Percentiles rank a stretch among this genome's conserved stretches.
Evolutionary conservation across 805 yeast genomes (phyloP).

Genomic region (Candida maris): DNA sequence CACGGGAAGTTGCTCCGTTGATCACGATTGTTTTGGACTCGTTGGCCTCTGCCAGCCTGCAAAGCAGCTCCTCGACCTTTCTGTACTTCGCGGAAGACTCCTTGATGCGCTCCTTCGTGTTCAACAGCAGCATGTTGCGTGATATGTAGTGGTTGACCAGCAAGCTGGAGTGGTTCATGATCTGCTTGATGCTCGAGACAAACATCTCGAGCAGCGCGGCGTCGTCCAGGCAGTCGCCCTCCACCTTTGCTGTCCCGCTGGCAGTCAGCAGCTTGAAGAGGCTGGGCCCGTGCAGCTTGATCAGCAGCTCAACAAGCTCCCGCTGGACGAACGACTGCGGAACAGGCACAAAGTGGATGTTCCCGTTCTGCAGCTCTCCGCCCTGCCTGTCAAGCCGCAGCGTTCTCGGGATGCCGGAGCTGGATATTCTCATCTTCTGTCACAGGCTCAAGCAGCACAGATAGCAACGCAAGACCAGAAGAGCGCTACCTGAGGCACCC

Average conservation of each 20-base stretch:
- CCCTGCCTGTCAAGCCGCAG: too few relatives aligned
- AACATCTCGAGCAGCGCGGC: slow-evolving; percentile 39
- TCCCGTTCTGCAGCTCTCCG: slow-evolving; percentile 9
- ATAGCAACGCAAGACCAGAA: too few relatives aligned
- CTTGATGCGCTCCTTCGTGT: slow-evolving; percentile 52
- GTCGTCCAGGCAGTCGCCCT: slow-evolving; percentile 18
- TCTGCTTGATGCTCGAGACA: slow-evolving; percentile 43
- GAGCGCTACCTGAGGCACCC: too few relatives aligned
- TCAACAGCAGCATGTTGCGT: slow-evolving; percentile 61
- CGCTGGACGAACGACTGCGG: slow-evolving; percentile 42
- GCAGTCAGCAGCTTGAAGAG: slow-evolving; percentile 11
- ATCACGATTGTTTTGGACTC: slow-evolving; percentile 36
- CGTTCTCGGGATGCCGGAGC: too few relatives aligned
- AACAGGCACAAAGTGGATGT: slow-evolving; percentile 36
- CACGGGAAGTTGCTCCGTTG: slow-evolving; percentile 61
- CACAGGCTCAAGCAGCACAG: too few relatives aligned
- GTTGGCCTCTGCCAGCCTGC: slow-evolving; percentile 28
- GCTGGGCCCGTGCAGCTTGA: slow-evolving; percentile 38
- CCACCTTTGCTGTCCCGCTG: slow-evolving; percentile 1
- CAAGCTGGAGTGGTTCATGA: slow-evolving; percentile 64
- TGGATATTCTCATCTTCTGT: too few relatives aligned
- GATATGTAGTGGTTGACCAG: slow-evolving; percentile 78
- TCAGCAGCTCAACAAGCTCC: slow-evolving; percentile 40
- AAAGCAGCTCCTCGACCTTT: slow-evolving; percentile 48
- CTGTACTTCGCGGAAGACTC: slow-evolving; percentile 58